Evolutionary conservation across 148 eudicot species (phyloP).

Genomic region (Drosera capensis): DNA sequence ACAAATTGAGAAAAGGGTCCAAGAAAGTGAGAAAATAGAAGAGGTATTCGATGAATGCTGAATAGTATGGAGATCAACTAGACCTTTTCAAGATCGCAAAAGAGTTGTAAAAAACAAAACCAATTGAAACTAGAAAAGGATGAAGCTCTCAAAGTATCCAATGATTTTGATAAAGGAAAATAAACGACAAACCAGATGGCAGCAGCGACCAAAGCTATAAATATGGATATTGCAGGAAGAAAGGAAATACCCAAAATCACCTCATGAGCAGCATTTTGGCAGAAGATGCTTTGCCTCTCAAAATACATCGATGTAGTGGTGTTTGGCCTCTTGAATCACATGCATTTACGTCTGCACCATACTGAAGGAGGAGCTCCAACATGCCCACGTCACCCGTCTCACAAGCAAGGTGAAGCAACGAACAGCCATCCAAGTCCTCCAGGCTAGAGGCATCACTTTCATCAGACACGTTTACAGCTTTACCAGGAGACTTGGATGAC

Average conservation of each 20-base stretch:
- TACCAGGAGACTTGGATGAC: constrained; percentile 20
- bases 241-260: constrained; percentile 26
- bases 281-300: constrained; percentile 43
- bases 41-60: too few relatives aligned
- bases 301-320: constrained; percentile 77
- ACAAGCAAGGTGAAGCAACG: constrained; percentile 88
- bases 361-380: constrained; percentile 90
- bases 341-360: constrained; percentile 80
- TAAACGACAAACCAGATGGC: background rate
- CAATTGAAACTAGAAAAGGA: too few relatives aligned
- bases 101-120: too few relatives aligned
- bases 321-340: constrained; percentile 56
- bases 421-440: constrained; percentile 63
- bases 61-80: too few relatives aligned
- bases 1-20: too few relatives aligned
- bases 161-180: background rate
- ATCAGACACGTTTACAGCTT: constrained; percentile 27
- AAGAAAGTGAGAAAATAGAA: too few relatives aligned
- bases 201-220: constrained; percentile 1
- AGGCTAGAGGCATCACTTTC: constrained; percentile 32
- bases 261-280: constrained; percentile 73
- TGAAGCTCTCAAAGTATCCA: background rate
- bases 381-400: constrained; percentile 90
- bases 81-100: too few relatives aligned
- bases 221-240: background rate